A percentile compares a stretch with the other conserved stretches of the same genome.
Evolutionary conservation across 192 early-diverging fungal genomes (phyloP).

Genomic region (Endogone sp.): DNA sequence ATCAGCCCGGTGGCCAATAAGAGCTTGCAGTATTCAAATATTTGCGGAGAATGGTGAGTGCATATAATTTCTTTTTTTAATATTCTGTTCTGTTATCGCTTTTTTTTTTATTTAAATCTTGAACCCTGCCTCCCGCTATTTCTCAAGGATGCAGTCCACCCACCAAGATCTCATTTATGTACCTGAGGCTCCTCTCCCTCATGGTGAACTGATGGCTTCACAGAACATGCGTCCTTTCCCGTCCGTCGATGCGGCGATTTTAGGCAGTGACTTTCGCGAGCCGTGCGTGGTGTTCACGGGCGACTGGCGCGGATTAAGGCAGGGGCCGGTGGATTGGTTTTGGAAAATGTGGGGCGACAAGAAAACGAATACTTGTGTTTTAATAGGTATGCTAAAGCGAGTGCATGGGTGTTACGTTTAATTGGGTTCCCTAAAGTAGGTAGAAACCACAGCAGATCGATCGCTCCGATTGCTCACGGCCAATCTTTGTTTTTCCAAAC

Average conservation of each 20-base stretch:
- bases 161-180: slow-evolving; percentile 66
- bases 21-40: slow-evolving; percentile 75
- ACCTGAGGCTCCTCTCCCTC: slow-evolving; percentile 52
- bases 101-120: too few species aligned
- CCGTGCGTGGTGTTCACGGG: slow-evolving; percentile 64
- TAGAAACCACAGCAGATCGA: too few species aligned
- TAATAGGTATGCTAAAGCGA: too few species aligned
- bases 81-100: too few species aligned
- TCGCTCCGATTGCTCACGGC: too few species aligned
- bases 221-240: slow-evolving; percentile 30
- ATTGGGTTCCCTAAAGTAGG: too few species aligned
- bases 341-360: slow-evolving; percentile 16
- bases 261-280: slow-evolving; percentile 34
- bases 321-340: slow-evolving; percentile 23
- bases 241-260: slow-evolving; percentile 33
- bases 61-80: too few species aligned
- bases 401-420: too few species aligned
- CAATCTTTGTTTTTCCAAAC: too few species aligned
- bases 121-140: background rate
- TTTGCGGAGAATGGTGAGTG: slow-evolving; percentile 78
- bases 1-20: slow-evolving; percentile 73
- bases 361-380: too few species aligned
- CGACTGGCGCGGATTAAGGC: slow-evolving; percentile 7
- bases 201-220: slow-evolving; percentile 44
- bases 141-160: slow-evolving; percentile 51